Evolutionary conservation across 1,139 yeast species (phyloP).

Genomic region (Sugiyamaella neomexicana): DNA sequence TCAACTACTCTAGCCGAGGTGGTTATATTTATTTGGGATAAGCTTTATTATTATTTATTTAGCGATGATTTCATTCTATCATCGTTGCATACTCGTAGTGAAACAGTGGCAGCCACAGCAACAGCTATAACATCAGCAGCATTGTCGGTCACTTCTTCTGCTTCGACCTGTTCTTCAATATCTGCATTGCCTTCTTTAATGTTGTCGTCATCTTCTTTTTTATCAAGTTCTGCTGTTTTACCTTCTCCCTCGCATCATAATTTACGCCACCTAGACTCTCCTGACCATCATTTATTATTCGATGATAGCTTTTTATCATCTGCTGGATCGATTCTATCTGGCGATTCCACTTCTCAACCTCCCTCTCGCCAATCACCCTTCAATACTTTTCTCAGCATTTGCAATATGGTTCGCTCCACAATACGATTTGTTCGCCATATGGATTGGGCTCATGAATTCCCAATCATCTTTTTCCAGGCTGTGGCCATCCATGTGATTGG

Average conservation of each 20-base stretch:
- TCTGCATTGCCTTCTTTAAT: constrained; percentile 3
- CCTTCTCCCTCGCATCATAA: constrained; percentile 16
- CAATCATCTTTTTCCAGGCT: constrained; percentile 32
- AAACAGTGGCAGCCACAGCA: background rate
- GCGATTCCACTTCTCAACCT: constrained; percentile 10
- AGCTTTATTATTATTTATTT: constrained; percentile 20
- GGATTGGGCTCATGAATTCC: constrained; percentile 37
- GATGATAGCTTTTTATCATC: constrained; percentile 17
- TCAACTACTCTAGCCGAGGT: constrained; percentile 36
- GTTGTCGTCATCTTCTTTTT: background rate
- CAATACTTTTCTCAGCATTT: constrained; percentile 32
- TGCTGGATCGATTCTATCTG: constrained; percentile 16
- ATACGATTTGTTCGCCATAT: constrained; percentile 30
- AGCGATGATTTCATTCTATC: constrained; percentile 16
- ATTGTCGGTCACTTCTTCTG: background rate
- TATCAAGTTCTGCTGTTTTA: constrained; percentile 3
- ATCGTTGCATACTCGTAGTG: background rate
- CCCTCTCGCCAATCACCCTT: constrained; percentile 16
- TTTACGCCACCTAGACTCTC: constrained; percentile 19
- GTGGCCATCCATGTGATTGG: constrained; percentile 37
- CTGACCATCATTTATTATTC: constrained; percentile 15
- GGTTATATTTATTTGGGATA: constrained; percentile 30
- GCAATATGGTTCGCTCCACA: constrained; percentile 28
- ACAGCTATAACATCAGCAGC: background rate
- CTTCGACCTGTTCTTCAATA: background rate